Evolutionary conservation across 495 filamentous ascomycete species (phyloP), one percentile per base, ranked within the genome.

Genomic region (Viridothelium virens): DNA sequence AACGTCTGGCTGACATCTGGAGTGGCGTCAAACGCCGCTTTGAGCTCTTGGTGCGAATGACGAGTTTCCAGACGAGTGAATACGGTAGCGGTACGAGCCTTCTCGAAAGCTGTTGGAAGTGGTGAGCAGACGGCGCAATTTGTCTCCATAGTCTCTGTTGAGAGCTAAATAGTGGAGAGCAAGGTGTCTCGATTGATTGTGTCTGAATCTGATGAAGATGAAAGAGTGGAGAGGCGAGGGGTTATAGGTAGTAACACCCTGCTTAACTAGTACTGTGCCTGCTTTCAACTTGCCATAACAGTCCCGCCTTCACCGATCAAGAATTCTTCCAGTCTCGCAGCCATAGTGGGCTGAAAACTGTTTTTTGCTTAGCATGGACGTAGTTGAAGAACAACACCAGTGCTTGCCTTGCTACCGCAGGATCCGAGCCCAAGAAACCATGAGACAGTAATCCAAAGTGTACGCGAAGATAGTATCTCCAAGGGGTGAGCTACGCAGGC

Each of bases 21-120:
- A 37, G 64, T 61, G 48, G 47, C 14, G 18, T 59, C 64, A 25
- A 65, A 56, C 64, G 64, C 64, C 47, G 64, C 64, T 56, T 12
- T 41, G 48, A 65, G 47, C 33, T 65, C 41, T 37, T 65, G 14
- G 4, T 48, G 39, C 46, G 63, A 25, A 33, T 65, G 63, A 16
- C 10, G 11, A 59, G 48, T 56, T 18, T 37, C 64, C n/a, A 65
- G 48, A 41, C 47, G 64, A 18, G 48, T 65, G 48, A 65, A 65
- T 1, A 65, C 39, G 48, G 48, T 65, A 37, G 63, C 63, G 33
- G 37, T 33, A 65, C 63, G 63, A 5, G 63, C 63, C 47, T 65
- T 65, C 64, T 65, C 64, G 36, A 65, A 65, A 38, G 64, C 64
- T 56, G 48, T 56, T 61, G 64, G 64, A 59, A 38, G 47, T 36